Evolutionary conservation across 2,329 filamentous ascomycete species (phyloP).

Genomic region (Pseudogymnoascus sp.): DNA sequence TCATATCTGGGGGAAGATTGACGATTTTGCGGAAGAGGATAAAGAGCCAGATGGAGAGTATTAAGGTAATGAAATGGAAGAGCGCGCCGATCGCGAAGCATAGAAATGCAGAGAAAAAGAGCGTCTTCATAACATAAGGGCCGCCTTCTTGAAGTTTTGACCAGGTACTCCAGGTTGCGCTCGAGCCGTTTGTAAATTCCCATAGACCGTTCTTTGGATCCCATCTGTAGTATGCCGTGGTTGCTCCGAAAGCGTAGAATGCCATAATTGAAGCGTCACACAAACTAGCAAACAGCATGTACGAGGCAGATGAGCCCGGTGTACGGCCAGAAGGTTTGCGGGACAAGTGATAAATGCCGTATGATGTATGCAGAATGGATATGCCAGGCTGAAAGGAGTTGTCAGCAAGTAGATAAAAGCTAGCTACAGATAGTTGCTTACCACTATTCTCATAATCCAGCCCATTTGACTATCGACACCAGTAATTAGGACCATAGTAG

Average conservation of each 20-base stretch:
- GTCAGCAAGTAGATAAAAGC: constrained; percentile 15
- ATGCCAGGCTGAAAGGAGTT: constrained; percentile 58
- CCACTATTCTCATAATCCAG: constrained; percentile 71
- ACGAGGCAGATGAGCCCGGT: constrained; percentile 75
- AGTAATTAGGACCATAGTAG: constrained; percentile 69
- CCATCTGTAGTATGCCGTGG: constrained; percentile 32
- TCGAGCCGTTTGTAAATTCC: constrained; percentile 12
- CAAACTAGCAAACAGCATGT: constrained; percentile 74
- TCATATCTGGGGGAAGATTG: constrained; percentile 84
- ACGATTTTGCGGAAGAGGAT: constrained; percentile 76
- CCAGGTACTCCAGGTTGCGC: constrained; percentile 52
- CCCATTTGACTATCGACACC: constrained; percentile 55
- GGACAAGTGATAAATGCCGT: constrained; percentile 73
- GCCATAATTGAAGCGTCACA: constrained; percentile 55
- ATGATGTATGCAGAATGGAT: constrained; percentile 62
- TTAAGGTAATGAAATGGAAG: constrained; percentile 58
- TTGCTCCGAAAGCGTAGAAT: constrained; percentile 49
- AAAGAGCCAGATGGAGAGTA: constrained; percentile 66
- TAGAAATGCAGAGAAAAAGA: constrained; percentile 63
- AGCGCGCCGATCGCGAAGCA: constrained; percentile 44
- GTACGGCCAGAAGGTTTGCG: constrained; percentile 63
- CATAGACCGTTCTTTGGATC: constrained; percentile 19
- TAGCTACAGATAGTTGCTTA: constrained; percentile 38
- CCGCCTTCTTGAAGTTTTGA: constrained; percentile 47
- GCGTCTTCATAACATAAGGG: constrained; percentile 45